phyloP scores from a whole-genome alignment of 306 rosid genomes.

The Vigna angularis region DNA sequence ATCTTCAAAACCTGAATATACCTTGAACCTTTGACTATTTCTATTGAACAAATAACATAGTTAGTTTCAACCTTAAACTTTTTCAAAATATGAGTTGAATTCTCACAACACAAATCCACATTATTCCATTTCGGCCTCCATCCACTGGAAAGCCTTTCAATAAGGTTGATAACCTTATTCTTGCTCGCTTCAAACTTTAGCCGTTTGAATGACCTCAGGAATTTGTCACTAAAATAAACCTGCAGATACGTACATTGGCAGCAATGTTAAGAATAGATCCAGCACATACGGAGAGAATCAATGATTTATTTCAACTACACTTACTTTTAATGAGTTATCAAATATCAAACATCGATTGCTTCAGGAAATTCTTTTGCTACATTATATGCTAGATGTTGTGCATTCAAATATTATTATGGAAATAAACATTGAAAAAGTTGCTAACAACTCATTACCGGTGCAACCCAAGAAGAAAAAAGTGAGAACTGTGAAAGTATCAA shows the following conservation, averaged over 20 bases:
- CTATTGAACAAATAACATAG: constrained; percentile 59
- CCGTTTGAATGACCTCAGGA: constrained; percentile 63
- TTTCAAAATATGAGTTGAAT: constrained; percentile 53
- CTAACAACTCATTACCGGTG: not conserved
- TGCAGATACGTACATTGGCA: constrained; percentile 17
- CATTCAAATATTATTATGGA: no score
- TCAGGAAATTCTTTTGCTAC: no score
- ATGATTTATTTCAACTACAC: not conserved
- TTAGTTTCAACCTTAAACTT: constrained; percentile 55
- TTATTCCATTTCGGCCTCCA: constrained; percentile 61
- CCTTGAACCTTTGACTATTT: constrained; percentile 48
- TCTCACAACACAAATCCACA: constrained; percentile 40
- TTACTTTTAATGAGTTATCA: no score
- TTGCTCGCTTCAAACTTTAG: constrained; percentile 27
- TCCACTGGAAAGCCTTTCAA: constrained; percentile 61
- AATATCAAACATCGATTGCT: no score
- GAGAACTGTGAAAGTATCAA: no score
- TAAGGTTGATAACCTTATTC: constrained; percentile 50
- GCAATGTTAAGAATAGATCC: not conserved
- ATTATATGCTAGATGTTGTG: no score
- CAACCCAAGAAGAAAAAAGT: not conserved
- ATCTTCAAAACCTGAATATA: constrained; percentile 63
- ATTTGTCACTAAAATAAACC: constrained; percentile 63
- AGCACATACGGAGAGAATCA: not conserved
- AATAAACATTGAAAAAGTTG: no score